A percentile compares a stretch with the other conserved stretches of the same genome.
phyloP scores from a whole-genome alignment of 2,329 filamentous ascomycete genomes.

The Colletotrichum salicis region DNA sequence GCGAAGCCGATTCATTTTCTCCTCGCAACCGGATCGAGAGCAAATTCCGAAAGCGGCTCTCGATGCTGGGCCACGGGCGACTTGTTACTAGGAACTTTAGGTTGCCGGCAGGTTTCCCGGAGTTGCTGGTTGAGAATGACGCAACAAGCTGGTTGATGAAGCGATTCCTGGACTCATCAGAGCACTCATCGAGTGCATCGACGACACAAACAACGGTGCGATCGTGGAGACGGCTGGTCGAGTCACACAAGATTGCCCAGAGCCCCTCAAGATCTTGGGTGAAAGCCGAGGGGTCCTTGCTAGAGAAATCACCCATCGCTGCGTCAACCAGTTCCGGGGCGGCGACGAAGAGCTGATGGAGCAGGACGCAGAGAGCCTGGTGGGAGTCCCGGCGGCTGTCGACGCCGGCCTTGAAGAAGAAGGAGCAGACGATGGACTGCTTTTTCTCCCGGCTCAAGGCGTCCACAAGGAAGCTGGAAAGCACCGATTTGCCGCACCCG shows the following conservation, averaged over 20 bases:
- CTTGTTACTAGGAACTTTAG: constrained; percentile 16
- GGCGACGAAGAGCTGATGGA: constrained; percentile 8
- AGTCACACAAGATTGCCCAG: not conserved
- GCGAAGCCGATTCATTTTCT: constrained; percentile 12
- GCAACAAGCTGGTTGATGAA: not conserved
- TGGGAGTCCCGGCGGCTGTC: not conserved
- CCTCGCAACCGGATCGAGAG: constrained; percentile 13
- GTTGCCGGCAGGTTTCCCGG: not conserved
- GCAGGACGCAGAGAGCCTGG: constrained; percentile 9
- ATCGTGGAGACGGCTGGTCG: not conserved
- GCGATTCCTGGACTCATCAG: not conserved
- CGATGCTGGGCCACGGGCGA: constrained; percentile 24
- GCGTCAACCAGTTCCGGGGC: not conserved
- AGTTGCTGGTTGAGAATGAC: not conserved
- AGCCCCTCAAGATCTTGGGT: not conserved
- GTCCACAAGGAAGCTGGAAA: constrained; percentile 17
- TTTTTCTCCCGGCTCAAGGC: not conserved
- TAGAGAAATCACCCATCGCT: not conserved
- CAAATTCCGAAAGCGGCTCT: not conserved
- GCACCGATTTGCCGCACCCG: constrained; percentile 29
- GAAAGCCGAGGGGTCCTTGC: not conserved
- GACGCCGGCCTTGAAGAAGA: constrained; percentile 32
- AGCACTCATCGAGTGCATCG: constrained; percentile 31
- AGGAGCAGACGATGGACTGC: constrained; percentile 3
- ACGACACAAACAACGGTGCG: constrained; percentile 11